Percentiles rank a stretch among this genome's conserved stretches.
These are phyloP conservation scores for Pseudozyma flocculosa DNA, from an alignment of 1,284 basidiomycete species.

Conservation along the genomic window DNA sequence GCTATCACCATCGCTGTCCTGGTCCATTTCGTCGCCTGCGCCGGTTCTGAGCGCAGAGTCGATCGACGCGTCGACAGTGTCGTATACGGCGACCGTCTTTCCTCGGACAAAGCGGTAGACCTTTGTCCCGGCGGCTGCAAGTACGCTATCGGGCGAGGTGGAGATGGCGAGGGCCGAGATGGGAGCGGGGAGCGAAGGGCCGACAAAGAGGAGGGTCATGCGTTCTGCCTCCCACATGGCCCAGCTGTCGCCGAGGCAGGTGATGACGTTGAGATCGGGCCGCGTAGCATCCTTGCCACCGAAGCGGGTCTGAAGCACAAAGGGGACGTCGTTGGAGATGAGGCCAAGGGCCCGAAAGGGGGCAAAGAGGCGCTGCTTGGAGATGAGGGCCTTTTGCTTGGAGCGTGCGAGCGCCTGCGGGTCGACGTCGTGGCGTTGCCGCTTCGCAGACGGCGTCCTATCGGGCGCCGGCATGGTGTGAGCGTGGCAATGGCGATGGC, in stretches of 20 bases:
- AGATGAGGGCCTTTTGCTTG: constrained; percentile 3
- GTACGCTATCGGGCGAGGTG: constrained; percentile 83
- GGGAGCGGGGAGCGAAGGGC: constrained; percentile 74
- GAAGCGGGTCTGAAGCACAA: constrained; percentile 76
- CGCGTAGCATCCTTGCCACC: constrained; percentile 77
- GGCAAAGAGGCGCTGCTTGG: constrained; percentile 69
- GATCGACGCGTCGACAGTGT: constrained; percentile 26
- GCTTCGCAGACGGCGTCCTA: too few relatives aligned
- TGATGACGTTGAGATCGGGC: constrained; percentile 68
- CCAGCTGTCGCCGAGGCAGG: constrained; percentile 88
- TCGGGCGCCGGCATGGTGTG: too few relatives aligned
- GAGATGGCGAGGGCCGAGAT: constrained; percentile 70
- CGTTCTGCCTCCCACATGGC: constrained; percentile 93
- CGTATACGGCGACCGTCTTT: constrained; percentile 68
- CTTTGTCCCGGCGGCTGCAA: constrained; percentile 72
- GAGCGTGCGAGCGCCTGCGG: too few relatives aligned
- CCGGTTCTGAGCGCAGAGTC: too few relatives aligned
- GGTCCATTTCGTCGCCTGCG: constrained; percentile 6
- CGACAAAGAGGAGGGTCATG: constrained; percentile 89
- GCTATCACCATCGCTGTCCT: constrained; percentile 13
- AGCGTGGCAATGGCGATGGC: too few relatives aligned
- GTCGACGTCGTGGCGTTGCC: too few relatives aligned
- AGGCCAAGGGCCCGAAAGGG: constrained; percentile 93
- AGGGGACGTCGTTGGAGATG: constrained; percentile 87
- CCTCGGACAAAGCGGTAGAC: constrained; percentile 81